Evolutionary conservation across 2,329 filamentous ascomycete species (phyloP).

Genomic region (Aureobasidium sp.): DNA sequence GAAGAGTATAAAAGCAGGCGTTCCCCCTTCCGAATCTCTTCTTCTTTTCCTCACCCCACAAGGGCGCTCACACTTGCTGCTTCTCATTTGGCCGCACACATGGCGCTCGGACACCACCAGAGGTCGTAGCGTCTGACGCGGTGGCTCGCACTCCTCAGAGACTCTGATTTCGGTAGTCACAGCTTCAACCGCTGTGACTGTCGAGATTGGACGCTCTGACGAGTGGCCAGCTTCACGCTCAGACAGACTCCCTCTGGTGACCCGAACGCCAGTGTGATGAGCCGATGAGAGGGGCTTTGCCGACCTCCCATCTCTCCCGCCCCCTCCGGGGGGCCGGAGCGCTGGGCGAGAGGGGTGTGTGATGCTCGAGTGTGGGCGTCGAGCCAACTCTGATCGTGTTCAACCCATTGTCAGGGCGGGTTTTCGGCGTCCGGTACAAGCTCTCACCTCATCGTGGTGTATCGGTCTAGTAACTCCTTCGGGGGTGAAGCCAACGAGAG

Average conservation of each 20-base stretch:
- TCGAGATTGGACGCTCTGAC: neutral
- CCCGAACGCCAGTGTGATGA: neutral
- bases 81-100: neutral
- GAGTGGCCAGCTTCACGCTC: neutral
- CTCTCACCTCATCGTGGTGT: slow-evolving; percentile 9
- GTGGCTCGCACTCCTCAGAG: neutral
- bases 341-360: neutral
- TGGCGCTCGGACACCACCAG: neutral
- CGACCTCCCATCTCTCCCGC: neutral
- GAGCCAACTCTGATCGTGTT: too few relatives aligned
- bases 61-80: neutral
- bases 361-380: neutral
- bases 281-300: neutral
- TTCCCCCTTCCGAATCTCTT: neutral
- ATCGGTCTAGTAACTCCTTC: slow-evolving; percentile 2
- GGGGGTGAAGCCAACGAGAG: slow-evolving; percentile 1
- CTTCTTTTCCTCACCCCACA: neutral
- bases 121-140: neutral
- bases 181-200: neutral
- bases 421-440: neutral
- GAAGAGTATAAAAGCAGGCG: neutral
- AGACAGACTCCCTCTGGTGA: neutral
- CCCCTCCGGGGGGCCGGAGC: neutral
- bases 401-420: neutral
- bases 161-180: neutral